These are phyloP conservation scores for Chaetoceros tenuissimus DNA, from an alignment of 108 stramenopile species.

Conservation along the genomic window DNA sequence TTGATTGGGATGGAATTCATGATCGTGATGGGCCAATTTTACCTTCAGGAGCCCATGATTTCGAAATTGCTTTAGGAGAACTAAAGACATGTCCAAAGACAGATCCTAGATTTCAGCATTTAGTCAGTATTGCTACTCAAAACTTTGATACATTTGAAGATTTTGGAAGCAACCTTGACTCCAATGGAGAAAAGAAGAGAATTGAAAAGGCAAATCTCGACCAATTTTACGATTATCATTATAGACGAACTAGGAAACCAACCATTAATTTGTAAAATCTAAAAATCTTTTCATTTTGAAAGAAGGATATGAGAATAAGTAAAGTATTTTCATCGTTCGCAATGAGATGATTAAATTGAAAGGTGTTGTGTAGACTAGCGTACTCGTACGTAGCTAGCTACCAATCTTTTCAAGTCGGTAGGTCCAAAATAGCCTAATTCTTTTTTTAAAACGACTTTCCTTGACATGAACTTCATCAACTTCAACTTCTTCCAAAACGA, in stretches of 20 bases:
- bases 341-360: no score
- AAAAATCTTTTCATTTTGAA: no score
- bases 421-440: no score
- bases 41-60: conserved; percentile 69
- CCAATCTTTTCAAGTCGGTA: no score
- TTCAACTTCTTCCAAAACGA: no score
- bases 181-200: conserved; percentile 26
- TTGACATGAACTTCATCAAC: no score
- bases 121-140: conserved; percentile 73
- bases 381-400: no score
- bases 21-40: conserved; percentile 73
- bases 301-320: no score
- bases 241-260: conserved; percentile 78
- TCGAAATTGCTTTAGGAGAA: conserved; percentile 72
- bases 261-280: conserved; percentile 18
- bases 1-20: conserved; percentile 77
- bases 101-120: conserved; percentile 71
- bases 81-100: conserved; percentile 76
- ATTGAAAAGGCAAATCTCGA: conserved; percentile 59
- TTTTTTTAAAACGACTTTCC: no score
- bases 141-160: conserved; percentile 93
- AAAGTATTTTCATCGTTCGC: no score
- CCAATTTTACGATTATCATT: conserved; percentile 86
- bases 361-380: no score
- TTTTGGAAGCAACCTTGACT: conserved; percentile 63